Percentiles rank a stretch among this genome's conserved stretches.
These are phyloP conservation scores for Populus euphratica DNA, from an alignment of 345 rosid species.

Conservation along the genomic window DNA sequence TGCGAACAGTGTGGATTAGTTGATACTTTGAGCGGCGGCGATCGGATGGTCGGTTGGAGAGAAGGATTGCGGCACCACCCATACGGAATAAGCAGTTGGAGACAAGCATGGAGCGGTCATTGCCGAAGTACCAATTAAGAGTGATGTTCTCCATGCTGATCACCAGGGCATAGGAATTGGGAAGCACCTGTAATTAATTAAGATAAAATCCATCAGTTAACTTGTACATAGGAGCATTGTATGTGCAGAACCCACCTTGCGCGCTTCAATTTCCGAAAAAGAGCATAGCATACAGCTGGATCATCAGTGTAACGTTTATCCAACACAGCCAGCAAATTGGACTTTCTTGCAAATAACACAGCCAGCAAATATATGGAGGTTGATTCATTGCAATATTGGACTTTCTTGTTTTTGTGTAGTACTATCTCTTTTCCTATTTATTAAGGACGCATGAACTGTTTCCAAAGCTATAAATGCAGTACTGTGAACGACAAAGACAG, in stretches of 20 bases:
- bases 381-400: too few species aligned
- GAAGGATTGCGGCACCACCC: slow-evolving; percentile 94
- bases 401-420: too few species aligned
- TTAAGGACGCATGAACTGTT: neutral
- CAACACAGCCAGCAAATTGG: too few species aligned
- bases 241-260: neutral
- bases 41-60: slow-evolving; percentile 66
- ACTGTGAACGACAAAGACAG: too few species aligned
- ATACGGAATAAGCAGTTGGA: slow-evolving; percentile 90
- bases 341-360: too few species aligned
- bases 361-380: too few species aligned
- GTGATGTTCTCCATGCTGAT: slow-evolving; percentile 95
- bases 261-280: neutral
- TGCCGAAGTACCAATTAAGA: slow-evolving; percentile 84
- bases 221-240: neutral
- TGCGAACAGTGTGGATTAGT: slow-evolving; percentile 85
- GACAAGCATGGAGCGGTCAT: slow-evolving; percentile 87
- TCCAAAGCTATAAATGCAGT: neutral
- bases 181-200: slow-evolving; percentile 48
- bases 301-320: neutral
- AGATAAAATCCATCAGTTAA: too few species aligned
- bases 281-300: neutral
- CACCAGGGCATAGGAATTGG: slow-evolving; percentile 81
- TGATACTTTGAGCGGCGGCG: slow-evolving; percentile 83
- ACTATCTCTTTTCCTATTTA: neutral